Evolutionary conservation across 352 stramenopile genomes (phyloP).

Genomic region (Elongisporangium prolatum): DNA sequence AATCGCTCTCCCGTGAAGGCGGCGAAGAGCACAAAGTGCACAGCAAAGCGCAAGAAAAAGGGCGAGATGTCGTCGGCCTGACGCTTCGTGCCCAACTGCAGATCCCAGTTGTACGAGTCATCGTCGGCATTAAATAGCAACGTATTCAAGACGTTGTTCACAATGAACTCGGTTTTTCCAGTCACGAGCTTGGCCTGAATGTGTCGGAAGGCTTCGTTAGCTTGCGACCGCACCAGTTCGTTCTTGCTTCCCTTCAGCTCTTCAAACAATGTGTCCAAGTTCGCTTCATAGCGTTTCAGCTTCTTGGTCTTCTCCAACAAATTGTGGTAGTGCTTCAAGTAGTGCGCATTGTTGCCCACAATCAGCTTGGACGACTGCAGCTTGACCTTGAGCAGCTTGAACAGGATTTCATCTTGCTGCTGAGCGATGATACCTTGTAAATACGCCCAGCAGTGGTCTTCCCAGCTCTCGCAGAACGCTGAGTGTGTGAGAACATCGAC

Average conservation of each 20-base stretch:
- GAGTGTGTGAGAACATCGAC: conserved; percentile 58
- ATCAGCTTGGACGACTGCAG: conserved; percentile 65
- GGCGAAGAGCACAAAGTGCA: conserved; percentile 77
- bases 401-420: conserved; percentile 65
- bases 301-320: conserved; percentile 74
- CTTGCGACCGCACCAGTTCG: conserved; percentile 64
- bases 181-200: conserved; percentile 82
- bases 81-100: conserved; percentile 37
- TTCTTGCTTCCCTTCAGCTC: conserved; percentile 59
- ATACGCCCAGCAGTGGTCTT: conserved; percentile 84
- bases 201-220: conserved; percentile 57
- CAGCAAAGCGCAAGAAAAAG: conserved; percentile 68
- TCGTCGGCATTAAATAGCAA: conserved; percentile 40
- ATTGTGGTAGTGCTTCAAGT: conserved; percentile 44
- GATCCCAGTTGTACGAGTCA: conserved; percentile 63
- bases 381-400: conserved; percentile 73
- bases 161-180: conserved; percentile 71
- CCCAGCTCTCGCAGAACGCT: conserved; percentile 72
- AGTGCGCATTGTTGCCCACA: conserved; percentile 59
- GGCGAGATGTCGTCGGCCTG: conserved; percentile 45
- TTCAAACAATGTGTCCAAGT: conserved; percentile 73
- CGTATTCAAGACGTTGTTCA: conserved; percentile 55
- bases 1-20: conserved; percentile 63
- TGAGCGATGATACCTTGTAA: conserved; percentile 63
- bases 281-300: conserved; percentile 63